These are phyloP conservation scores for Reticulomyxa filosa DNA, from an alignment of 78 protist species.

Conservation along the genomic window DNA sequence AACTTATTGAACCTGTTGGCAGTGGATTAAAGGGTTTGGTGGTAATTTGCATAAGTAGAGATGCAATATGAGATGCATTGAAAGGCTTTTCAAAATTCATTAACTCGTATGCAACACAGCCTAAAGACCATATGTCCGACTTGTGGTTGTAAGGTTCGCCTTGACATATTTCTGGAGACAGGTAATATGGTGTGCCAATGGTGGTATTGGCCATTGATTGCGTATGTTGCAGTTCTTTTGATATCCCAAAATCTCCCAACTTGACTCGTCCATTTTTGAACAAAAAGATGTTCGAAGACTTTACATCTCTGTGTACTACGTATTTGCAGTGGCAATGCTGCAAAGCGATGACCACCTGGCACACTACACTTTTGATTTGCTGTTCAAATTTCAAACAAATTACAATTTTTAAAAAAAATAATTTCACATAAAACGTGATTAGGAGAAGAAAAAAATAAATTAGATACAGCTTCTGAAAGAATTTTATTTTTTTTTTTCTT, in stretches of 20 bases:
- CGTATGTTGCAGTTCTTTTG: background rate
- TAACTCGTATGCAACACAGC: constrained; percentile 11
- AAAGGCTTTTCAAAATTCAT: background rate
- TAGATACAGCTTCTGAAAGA: background rate
- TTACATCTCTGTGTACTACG: constrained; percentile 4
- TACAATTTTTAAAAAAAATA: background rate
- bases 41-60: too few relatives aligned
- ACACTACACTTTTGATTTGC: background rate
- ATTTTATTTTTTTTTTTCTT: background rate
- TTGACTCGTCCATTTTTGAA: background rate
- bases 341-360: background rate
- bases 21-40: too few relatives aligned
- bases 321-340: background rate
- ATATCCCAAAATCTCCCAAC: constrained; percentile 18
- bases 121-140: constrained; percentile 19
- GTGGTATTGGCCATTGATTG: background rate
- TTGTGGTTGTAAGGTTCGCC: background rate
- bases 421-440: background rate
- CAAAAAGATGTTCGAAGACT: constrained; percentile 3
- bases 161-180: constrained; percentile 15
- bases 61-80: too few relatives aligned
- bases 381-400: background rate
- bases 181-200: constrained; percentile 22
- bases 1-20: too few relatives aligned
- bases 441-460: background rate